Base-by-base conservation (phyloP, 139 green algal genomes). In the Coelastrella sp. region DNA sequence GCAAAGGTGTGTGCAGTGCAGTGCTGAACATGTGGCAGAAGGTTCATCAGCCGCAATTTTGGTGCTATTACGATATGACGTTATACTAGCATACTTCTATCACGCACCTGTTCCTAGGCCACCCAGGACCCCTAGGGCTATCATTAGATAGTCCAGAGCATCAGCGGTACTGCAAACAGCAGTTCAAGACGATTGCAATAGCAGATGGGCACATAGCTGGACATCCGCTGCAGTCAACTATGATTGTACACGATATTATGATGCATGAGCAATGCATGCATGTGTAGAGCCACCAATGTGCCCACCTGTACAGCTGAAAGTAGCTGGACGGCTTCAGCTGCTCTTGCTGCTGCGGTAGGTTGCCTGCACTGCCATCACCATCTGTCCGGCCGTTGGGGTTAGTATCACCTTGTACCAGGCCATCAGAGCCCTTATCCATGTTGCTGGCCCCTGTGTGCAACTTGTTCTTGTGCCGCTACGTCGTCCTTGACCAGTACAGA, bases 131-230 rank as follows among this genome's bases (percentile, higher is more conserved):
- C 92, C 92, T 4, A 93, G 19, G 0, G 84, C 11, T n/a, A 94
- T 87, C 27, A 94, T 88, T 10, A 93, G 15, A 12, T 61, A 79
- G 66, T 94, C 92, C 84, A 90, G 58, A 10, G 4, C 25, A 87
- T 94, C 92, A 15, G 92, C 92, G 20, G 73, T 91, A 85, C 90
- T 93, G 87, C 78, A 89, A 10, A 58, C 63, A 72, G 15, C 12
- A 17, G 63, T 72, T 49, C 35, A 49, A 49, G 35, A 49, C 35
- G 35, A 49, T 49, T 49, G 35, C 35, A 49, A 3, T 5, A 49
- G 35, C 35, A 49, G 35, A 49, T 49, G 35, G 35, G 35, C 35
- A 49, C 35, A 49, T 49, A 49, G 35, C 35, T 49, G 35, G 35
- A 49, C 35, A 49, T 49, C 35, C 35, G 35, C 35, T 49, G 35